Evolutionary conservation across 2,329 filamentous ascomycete genomes (phyloP), one percentile per base, ranked within the genome.

Genomic region (Diaporthe citri): DNA sequence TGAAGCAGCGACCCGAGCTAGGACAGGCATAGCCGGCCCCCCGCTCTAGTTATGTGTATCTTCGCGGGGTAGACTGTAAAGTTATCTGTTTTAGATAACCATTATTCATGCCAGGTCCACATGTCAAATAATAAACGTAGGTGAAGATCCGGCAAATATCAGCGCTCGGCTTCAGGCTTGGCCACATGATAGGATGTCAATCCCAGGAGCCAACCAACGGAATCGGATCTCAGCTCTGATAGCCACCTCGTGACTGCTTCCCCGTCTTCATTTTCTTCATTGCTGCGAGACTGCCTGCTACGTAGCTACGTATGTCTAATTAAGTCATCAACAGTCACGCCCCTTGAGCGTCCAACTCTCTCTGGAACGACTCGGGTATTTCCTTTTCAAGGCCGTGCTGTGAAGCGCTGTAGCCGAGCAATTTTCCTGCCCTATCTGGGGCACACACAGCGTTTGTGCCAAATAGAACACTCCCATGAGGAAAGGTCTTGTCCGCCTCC

Each of bases 311-410:
- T 43, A 43, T 2, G 22, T 17, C 7, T 2, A 48, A 20, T 22
- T 10, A 48, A 20, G 43, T 9, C 2, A 13, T 12, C 52, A 13
- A 55, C 25, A 20, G 4, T 25, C 15, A 41, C 7, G n/a, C 15
- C 57, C 17, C 8, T 15, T 25, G 36, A 25, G 36, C n/a, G 22
- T 25, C 22, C 36, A 62, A 41, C 36, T n/a, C 36, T 25, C 57
- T 62, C 17, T 62, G 36, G 36, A 62, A 62, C 39, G 57, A 62
- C 57, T 62, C 57, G 1, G 57, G 36, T 28, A 43, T 62, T 25
- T 62, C 57, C n/a, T 43, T 41, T 10, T 62, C 34, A 1, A 62
- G 36, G 0, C 36, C 13, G 7, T 43, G 57, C 36, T 43, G 36
- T 13, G 57, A 62, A 8, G 57, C 36, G 13, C 57, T 20, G n/a